These are phyloP conservation scores for Fusarium irregulare DNA, from an alignment of 2,329 filamentous ascomycete genomes.

Conservation along the genomic window DNA sequence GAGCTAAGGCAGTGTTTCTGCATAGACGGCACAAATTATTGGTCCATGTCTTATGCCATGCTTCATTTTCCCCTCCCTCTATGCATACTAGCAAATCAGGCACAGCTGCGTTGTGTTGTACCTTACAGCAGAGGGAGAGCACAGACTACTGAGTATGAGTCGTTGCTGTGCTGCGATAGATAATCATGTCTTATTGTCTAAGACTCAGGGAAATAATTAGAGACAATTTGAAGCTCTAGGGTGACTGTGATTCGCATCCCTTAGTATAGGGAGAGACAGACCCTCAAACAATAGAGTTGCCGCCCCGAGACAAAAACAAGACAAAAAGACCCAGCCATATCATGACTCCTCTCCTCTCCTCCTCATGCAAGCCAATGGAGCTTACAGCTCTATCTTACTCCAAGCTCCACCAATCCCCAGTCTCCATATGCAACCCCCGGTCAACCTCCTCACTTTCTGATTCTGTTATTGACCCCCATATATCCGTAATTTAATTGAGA, in stretches of 20 bases:
- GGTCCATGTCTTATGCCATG: conserved; percentile 15
- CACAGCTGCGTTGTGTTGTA: conserved; percentile 28
- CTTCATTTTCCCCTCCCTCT: conserved; percentile 21
- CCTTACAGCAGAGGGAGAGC: conserved; percentile 37
- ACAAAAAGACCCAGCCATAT: conserved; percentile 22
- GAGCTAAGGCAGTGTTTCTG: conserved; percentile 29
- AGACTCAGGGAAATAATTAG: not conserved
- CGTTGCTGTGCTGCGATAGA: not conserved
- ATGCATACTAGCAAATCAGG: conserved; percentile 23
- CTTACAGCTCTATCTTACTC: not conserved
- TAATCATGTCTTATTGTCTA: conserved; percentile 10
- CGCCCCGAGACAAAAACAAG: conserved; percentile 9
- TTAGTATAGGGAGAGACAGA: not conserved
- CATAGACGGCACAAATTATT: conserved; percentile 4
- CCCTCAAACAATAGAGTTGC: conserved; percentile 17
- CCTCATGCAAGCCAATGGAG: conserved; percentile 13
- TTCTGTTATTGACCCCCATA: conserved; percentile 11
- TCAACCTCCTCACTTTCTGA: conserved; percentile 27
- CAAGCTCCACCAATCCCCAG: conserved; percentile 29
- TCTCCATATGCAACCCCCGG: not conserved
- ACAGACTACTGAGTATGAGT: conserved; percentile 19
- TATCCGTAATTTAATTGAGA: conserved; percentile 4
- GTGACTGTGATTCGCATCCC: not conserved
- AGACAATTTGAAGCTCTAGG: not conserved
- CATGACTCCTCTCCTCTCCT: conserved; percentile 28